Evolutionary conservation across 139 green algal species (phyloP), one percentile per base, ranked within the genome.

Genomic region (Coccomyxa sp.): DNA sequence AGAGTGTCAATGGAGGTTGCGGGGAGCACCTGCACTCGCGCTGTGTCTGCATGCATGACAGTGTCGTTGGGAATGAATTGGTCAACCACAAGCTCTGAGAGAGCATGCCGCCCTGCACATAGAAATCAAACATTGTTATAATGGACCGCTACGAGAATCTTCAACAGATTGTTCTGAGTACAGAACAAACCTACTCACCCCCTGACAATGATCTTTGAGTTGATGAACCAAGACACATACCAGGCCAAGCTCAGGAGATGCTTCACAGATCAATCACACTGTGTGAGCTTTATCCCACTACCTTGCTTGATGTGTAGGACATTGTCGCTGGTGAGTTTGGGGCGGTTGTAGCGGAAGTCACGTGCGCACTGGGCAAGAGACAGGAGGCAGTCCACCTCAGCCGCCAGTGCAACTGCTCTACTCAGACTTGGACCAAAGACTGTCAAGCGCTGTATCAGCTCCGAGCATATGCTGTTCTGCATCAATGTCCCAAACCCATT

Each of bases 11-110:
- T 51, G 38, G 38, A 51, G 9, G 31, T 3, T 51, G 10, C 0
- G 13, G 0, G 11, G 25, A 66, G 18, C 31, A 84, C 84, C 77
- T 90, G 85, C 0, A 89, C 31, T 17, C 86, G 84, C 27, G 51
- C 76, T 27, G 45, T 25, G 31, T 78, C 58, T 17, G 30, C 28
- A 16, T n/a, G 38, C 88, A 97, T 93, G 84, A 58, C 10, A 0
- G 91, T 97, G 90, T 95, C 83, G 81, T 97, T 97, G 76, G 93
- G 92, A 7, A 98, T 95, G 88, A 92, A 98, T 0, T 80, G 83
- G 31, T 91, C 88, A 23, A 95, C 91, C 30, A 93, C 82, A 79
- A 94, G 81, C 88, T 98, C 95, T 27, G 91, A 85, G 58, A 98
- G 90, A 12, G 92, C 86, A 84, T 98, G 95, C 3, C 95, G 87